Evolutionary conservation across 2,329 filamentous ascomycete species (phyloP), one percentile per base, ranked within the genome.

Genomic region (Trichothecium sympodiale): DNA sequence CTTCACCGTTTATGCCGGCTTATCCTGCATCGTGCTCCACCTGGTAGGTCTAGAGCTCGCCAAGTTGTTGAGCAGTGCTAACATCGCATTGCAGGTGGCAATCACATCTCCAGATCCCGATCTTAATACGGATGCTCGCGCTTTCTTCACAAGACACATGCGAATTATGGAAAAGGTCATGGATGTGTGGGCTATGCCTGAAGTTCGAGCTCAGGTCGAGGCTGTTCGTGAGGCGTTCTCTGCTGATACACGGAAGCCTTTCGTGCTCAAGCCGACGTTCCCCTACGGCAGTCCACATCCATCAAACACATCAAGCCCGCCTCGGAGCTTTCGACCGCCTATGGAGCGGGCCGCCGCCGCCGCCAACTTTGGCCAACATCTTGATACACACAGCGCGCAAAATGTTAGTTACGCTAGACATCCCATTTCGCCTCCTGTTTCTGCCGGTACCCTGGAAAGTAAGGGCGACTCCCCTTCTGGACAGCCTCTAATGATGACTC

Each of bases 71-170:
- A 25, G 6, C 20, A 15, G 9, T 17, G 39, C 48, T 50, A 42
- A 51, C 29, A 33, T 5, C 17, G 27, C 38, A 38, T 10, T 23
- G 9, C n/a, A 93, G 88, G 82, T 94, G 46, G 88, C 88, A 4
- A 80, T 95, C 41, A 93, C 88, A 12, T 95, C 87, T 14, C 89
- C 91, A 14, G 88, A 96, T 54, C 83, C 86, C 2, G 83, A 91
- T 28, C 73, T 94, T 38, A 88, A 91, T 52, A 66, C 70, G 1
- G 86, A 94, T 54, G 85, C 89, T 5, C 74, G 84, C 23, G 82
- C 89, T 42, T 96, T 83, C 54, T 96, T 96, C 51, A 83, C 85
- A 3, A 74, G 89, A 33, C 88, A 95, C 49, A 95, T 96, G 89
- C 78, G 88, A 37, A 80, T 96, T 27, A 66, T 96, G 39, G 89